Evolutionary conservation across 306 rosid genomes (phyloP).

Genomic region (Cicer judaicum): DNA sequence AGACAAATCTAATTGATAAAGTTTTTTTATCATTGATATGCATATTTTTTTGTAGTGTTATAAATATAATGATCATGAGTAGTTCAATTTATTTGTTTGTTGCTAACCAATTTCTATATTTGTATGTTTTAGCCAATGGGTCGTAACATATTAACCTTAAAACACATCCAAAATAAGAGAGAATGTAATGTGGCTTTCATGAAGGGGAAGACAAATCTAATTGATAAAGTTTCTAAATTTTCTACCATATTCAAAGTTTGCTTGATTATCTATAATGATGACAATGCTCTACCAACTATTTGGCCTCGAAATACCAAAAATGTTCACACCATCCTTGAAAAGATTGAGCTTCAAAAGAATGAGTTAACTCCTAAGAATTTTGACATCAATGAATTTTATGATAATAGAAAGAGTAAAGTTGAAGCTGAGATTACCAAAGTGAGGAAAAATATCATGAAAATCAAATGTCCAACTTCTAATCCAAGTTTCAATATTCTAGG

Average conservation of each 20-base stretch:
- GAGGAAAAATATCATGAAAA: constrained; percentile 14
- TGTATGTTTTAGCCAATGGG: constrained; percentile 35
- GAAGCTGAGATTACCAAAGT: constrained; percentile 32
- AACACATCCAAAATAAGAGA: not conserved
- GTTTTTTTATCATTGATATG: not conserved
- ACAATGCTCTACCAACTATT: not conserved
- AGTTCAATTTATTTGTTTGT: no score
- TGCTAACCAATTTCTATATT: not conserved
- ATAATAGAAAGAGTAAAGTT: constrained; percentile 15
- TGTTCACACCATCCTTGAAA: not conserved
- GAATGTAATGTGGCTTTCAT: not conserved
- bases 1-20: constrained; percentile 26
- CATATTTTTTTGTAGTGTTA: no score
- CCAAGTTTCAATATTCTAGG: not conserved
- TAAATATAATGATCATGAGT: no score
- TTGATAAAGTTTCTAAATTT: constrained; percentile 26
- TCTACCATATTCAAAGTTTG: not conserved
- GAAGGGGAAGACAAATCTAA: constrained; percentile 37
- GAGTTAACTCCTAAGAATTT: not conserved
- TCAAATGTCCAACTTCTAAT: constrained; percentile 46
- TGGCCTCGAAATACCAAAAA: not conserved
- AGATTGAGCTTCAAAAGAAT: not conserved
- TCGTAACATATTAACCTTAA: constrained; percentile 23
- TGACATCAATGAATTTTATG: constrained; percentile 29
- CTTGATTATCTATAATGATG: constrained; percentile 25